Evolutionary conservation across 108 stramenopile species (phyloP), one percentile per base, ranked within the genome.

Genomic region (Fistulifera solaris): DNA sequence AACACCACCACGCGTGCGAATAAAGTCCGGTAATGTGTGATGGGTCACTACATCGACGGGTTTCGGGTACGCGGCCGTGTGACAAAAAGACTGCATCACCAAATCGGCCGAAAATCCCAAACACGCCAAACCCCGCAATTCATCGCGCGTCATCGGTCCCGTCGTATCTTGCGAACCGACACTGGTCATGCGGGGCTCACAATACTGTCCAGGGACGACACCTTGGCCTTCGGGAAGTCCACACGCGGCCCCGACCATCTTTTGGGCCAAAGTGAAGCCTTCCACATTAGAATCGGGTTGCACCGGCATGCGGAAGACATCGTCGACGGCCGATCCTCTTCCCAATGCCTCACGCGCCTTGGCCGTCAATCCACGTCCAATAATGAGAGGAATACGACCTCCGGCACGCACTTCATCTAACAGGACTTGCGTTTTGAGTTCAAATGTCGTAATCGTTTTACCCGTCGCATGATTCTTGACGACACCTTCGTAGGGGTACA

Each of bases 81-180:
- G 95, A 74, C 95, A 96, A 67, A 96, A 96, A 39, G 80, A 83
- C 64, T 96, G 95, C 95, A 96, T 96, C 52, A 96, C 95, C 48
- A 96, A 67, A 67, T 96, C 95, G 43, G 95, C 88, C 22, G 70
- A 71, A 67, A 96, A 96, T 63, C 95, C 95, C 58, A 96, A 71
- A 68, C 95, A 96, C 12, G 95, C 89, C 69, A 96, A 75, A 40
- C 77, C 64, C 54, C 86, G 83, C 55, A 96, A 70, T 70, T 96
- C 95, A 66, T 96, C 95, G 44, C 95, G 82, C 14, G 95, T 96
- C 95, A 96, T 96, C 48, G 95, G 95, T 22, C 95, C 95, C 13
- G 95, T 96, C 31, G 95, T 96, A 70, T 96, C 95, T 72, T 96
- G 95, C 28, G 80, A 83, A 23, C 95, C 95, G 27, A 96, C 95